These are phyloP conservation scores for Protostelium mycophagum DNA, from an alignment of 78 protist species.

Conservation along the genomic window DNA sequence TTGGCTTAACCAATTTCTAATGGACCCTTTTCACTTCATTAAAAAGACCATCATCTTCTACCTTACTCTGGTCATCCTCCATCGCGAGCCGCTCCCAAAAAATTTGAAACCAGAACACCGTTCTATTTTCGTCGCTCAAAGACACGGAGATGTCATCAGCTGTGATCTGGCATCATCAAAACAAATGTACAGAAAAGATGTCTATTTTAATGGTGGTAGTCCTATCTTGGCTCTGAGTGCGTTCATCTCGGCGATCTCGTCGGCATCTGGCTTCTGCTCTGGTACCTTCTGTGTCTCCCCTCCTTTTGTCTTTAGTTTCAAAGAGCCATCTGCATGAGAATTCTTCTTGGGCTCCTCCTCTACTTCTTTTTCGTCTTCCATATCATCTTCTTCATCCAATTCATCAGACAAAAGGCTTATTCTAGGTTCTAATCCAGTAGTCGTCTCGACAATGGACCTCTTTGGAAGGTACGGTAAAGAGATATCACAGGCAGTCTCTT, in stretches of 20 bases:
- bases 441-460: slow-evolving; percentile 17
- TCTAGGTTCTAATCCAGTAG: slow-evolving; percentile 37
- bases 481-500: slow-evolving; percentile 69
- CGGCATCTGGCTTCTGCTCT: not conserved
- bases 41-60: no score
- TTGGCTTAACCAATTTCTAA: no score
- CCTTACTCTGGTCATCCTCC: no score
- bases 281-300: not conserved
- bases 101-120: no score
- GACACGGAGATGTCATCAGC: no score
- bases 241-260: slow-evolving; percentile 54
- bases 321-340: not conserved
- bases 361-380: not conserved
- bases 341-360: not conserved
- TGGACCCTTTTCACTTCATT: no score
- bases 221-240: slow-evolving; percentile 42
- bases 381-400: slow-evolving; percentile 34
- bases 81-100: no score
- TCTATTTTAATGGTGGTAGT: slow-evolving; percentile 27
- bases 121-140: no score
- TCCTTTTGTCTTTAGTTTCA: not conserved
- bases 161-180: no score
- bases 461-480: slow-evolving; percentile 78
- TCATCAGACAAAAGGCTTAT: slow-evolving; percentile 53
- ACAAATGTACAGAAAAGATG: no score